A percentile compares a stretch with the other conserved stretches of the same genome.
Evolutionary conservation across 2,329 filamentous ascomycete species (phyloP).

Genomic region (Diplodia sapinea): DNA sequence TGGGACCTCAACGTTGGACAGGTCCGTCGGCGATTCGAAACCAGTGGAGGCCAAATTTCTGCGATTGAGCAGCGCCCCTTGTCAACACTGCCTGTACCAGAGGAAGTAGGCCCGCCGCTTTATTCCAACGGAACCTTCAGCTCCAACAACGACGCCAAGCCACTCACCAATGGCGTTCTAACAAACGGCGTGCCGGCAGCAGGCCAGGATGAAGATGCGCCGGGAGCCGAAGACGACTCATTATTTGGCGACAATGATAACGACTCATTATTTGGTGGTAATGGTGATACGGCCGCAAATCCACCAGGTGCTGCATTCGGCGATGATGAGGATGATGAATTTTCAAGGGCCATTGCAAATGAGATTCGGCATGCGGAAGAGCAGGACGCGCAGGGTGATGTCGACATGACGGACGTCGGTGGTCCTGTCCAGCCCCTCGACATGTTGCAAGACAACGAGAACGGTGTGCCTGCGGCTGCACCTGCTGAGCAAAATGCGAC

Average conservation of each 20-base stretch:
- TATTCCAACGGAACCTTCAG: conserved; percentile 71
- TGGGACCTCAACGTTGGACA: conserved; percentile 93
- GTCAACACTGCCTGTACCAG: conserved; percentile 75
- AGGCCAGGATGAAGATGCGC: conserved; percentile 58
- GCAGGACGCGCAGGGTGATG: conserved; percentile 49
- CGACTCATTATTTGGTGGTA: conserved; percentile 89
- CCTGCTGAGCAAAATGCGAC: background rate
- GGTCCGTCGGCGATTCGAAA: conserved; percentile 75
- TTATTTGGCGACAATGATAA: conserved; percentile 77
- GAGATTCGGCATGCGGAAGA: conserved; percentile 53
- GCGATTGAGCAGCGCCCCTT: conserved; percentile 84
- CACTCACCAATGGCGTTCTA: conserved; percentile 62
- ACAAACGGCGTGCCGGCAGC: conserved; percentile 45
- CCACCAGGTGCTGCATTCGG: conserved; percentile 63
- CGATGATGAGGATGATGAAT: conserved; percentile 84
- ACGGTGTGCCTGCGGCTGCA: background rate
- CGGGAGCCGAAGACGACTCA: conserved; percentile 74
- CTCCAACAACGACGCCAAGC: conserved; percentile 71
- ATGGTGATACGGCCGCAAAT: conserved; percentile 56
- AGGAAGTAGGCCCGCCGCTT: conserved; percentile 65
- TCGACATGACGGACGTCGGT: conserved; percentile 54
- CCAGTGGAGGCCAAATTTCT: conserved; percentile 82
- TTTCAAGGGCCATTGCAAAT: conserved; percentile 72
- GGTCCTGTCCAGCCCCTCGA: conserved; percentile 50
- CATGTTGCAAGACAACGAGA: conserved; percentile 15